These are phyloP conservation scores for Leccinum fuscescens DNA, from an alignment of 1,284 basidiomycete genomes.

Conservation along the genomic window DNA sequence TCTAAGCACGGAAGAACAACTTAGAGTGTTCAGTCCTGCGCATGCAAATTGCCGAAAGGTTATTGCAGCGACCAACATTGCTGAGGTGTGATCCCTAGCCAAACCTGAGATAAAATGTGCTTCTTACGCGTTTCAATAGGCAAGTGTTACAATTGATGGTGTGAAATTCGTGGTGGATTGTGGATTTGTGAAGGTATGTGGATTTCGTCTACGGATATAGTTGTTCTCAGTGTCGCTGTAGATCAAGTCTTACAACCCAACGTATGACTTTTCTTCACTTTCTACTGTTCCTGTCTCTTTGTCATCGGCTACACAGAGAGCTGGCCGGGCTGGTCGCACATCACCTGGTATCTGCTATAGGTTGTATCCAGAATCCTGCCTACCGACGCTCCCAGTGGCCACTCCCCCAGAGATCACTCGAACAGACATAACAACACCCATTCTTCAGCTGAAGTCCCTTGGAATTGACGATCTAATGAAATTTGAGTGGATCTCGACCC, in stretches of 20 bases:
- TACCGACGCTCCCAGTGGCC: slow-evolving; percentile 57
- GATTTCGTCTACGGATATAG: background rate
- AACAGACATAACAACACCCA: slow-evolving; percentile 83
- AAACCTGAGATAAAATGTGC: background rate
- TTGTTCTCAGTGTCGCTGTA: slow-evolving; percentile 30
- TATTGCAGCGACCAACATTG: slow-evolving; percentile 93
- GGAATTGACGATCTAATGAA: slow-evolving; percentile 95
- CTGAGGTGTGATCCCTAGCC: slow-evolving; percentile 60
- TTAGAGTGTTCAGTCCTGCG: slow-evolving; percentile 78
- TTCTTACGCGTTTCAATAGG: slow-evolving; percentile 40
- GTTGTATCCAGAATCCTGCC: slow-evolving; percentile 74
- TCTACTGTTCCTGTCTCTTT: slow-evolving; percentile 77
- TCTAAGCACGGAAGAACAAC: slow-evolving; percentile 82
- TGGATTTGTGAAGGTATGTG: slow-evolving; percentile 86
- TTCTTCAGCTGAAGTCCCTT: slow-evolving; percentile 90
- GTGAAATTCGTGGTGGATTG: slow-evolving; percentile 94
- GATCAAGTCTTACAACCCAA: slow-evolving; percentile 84
- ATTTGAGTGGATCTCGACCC: slow-evolving; percentile 91
- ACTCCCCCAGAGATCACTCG: slow-evolving; percentile 90
- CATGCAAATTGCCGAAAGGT: slow-evolving; percentile 82
- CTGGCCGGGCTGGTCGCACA: slow-evolving; percentile 90
- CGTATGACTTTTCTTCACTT: slow-evolving; percentile 79
- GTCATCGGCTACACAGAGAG: slow-evolving; percentile 84
- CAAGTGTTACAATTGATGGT: slow-evolving; percentile 95
- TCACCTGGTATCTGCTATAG: slow-evolving; percentile 90